Percentiles rank a stretch among this genome's conserved stretches.
phyloP scores from a whole-genome alignment of 2,329 filamentous ascomycete genomes.

The Helminthosporium solani region DNA sequence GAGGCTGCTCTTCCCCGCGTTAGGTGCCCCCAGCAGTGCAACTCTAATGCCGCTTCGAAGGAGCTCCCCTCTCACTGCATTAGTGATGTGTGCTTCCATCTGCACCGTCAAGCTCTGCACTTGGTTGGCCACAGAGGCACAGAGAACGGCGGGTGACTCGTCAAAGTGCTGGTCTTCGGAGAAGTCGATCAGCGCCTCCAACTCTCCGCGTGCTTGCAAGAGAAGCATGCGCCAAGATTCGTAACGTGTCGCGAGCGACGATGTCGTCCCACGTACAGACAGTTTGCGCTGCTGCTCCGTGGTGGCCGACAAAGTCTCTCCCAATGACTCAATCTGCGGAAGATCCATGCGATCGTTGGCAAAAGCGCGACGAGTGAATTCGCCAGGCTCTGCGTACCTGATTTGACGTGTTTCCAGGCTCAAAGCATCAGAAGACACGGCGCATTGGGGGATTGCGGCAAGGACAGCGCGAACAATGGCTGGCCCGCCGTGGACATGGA shows the following conservation, averaged over 20 bases:
- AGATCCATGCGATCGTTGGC: conserved; percentile 82
- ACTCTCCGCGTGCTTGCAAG: conserved; percentile 79
- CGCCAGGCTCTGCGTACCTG: conserved; percentile 89
- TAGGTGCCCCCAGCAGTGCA: conserved; percentile 85
- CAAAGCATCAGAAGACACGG: conserved; percentile 1
- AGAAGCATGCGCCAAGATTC: conserved; percentile 78
- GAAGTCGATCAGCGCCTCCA: conserved; percentile 96
- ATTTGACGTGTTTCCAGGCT: conserved; percentile 46
- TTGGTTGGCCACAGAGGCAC: conserved; percentile 67
- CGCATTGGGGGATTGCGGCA: conserved; percentile 66
- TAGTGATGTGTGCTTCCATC: conserved; percentile 70
- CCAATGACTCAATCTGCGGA: conserved; percentile 72
- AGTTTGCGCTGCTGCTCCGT: conserved; percentile 92
- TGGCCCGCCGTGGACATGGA: conserved; percentile 90
- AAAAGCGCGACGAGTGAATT: conserved; percentile 93
- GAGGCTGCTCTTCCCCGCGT: conserved; percentile 91
- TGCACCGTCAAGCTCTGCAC: conserved; percentile 61
- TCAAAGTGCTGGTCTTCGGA: conserved; percentile 97
- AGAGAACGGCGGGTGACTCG: conserved; percentile 72
- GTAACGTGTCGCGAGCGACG: conserved; percentile 70
- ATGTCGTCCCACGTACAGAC: conserved; percentile 75
- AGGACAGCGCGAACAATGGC: conserved; percentile 88
- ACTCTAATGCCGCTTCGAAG: conserved; percentile 82
- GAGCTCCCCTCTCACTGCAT: conserved; percentile 79
- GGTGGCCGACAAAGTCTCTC: conserved; percentile 62